Evolutionary conservation across 176 grass and related monocot genomes (phyloP), one percentile per base, ranked within the genome.

Genomic region (Avena insularis): DNA sequence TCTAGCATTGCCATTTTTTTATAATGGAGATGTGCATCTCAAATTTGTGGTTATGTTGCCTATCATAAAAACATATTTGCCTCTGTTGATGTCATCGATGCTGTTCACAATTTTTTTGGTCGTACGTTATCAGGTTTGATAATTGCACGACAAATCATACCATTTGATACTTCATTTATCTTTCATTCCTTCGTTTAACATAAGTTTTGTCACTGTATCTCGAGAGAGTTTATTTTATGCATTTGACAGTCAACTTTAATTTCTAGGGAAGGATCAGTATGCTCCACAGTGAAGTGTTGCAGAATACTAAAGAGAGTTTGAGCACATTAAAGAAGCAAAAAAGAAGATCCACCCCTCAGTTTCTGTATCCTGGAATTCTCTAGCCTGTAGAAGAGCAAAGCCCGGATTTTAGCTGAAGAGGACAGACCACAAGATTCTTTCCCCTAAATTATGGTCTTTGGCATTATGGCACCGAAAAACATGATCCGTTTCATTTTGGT

Each of bases 401-500:
- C 45, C 77, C 15, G 67, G 40, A 51, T 49, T 75, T 83, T 36
- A 27, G 73, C 48, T 80, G 23, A 83, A 82, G 58, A 75, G 36
- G 67, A 83, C 79, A 71, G 9, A 38, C 15, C 60, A 55, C 48
- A 40, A 33, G 47, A 70, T 57, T 60, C 73, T 45, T 75, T 6
- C 48, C 10, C 15, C 8, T 12, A 83, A 54, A 16, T 33, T 87
- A 83, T 63, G 70, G 46, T 77, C 64, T 76, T 78, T 72, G 9
- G 77, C 83, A 81, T 27, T 79, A 96, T 98, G 96, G 66, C 79
- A 75, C 82, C 87, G 83, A 93, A 93, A 79, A 86, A 86, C 84
- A 50, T 73, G 72, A 63, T 96, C 79, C 86, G 64, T 81, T 78
- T 93, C 29, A 73, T 92, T 79, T 91, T 93, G 66, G 57, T 96